Percentiles rank a stretch among this genome's conserved stretches.
Evolutionary conservation across 176 grass and related monocot species (phyloP).

Genomic region (Luzula sylvatica): DNA sequence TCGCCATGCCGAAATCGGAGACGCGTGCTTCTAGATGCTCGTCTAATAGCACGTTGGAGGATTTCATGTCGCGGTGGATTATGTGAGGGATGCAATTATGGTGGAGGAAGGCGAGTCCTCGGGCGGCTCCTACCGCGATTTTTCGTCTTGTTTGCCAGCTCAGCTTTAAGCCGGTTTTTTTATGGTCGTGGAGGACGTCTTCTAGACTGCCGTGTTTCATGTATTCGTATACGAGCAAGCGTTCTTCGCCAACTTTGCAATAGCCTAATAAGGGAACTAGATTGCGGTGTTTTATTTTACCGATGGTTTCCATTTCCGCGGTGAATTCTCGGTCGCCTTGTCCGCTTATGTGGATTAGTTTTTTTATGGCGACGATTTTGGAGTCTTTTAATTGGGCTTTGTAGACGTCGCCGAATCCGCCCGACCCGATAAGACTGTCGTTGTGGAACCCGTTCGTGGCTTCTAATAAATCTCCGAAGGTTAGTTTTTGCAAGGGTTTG

Average conservation of each 20-base stretch:
- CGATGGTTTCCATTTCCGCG: slow-evolving; percentile 97
- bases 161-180: slow-evolving; percentile 41
- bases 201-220: slow-evolving; percentile 92
- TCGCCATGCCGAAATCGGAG: slow-evolving; percentile 94
- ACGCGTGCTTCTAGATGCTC: slow-evolving; percentile 80
- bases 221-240: slow-evolving; percentile 84
- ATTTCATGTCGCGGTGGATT: slow-evolving; percentile 98
- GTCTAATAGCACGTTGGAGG: slow-evolving; percentile 87
- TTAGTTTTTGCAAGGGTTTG: slow-evolving; percentile 71
- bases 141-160: slow-evolving; percentile 64
- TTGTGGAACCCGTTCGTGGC: slow-evolving; percentile 85
- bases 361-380: slow-evolving; percentile 77
- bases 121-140: slow-evolving; percentile 74
- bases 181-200: slow-evolving; percentile 67
- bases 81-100: slow-evolving; percentile 93
- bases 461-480: slow-evolving; percentile 59
- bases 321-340: slow-evolving; percentile 95
- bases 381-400: slow-evolving; percentile 84
- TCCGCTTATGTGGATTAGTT: slow-evolving; percentile 81
- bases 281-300: slow-evolving; percentile 93
- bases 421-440: slow-evolving; percentile 52
- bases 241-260: slow-evolving; percentile 80
- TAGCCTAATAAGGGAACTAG: slow-evolving; percentile 84
- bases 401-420: slow-evolving; percentile 95
- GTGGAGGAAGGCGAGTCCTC: slow-evolving; percentile 82